A percentile compares a stretch with the other conserved stretches of the same genome.
phyloP scores from a whole-genome alignment of 768 basidiomycete species.

The Clavulina sp. region DNA sequence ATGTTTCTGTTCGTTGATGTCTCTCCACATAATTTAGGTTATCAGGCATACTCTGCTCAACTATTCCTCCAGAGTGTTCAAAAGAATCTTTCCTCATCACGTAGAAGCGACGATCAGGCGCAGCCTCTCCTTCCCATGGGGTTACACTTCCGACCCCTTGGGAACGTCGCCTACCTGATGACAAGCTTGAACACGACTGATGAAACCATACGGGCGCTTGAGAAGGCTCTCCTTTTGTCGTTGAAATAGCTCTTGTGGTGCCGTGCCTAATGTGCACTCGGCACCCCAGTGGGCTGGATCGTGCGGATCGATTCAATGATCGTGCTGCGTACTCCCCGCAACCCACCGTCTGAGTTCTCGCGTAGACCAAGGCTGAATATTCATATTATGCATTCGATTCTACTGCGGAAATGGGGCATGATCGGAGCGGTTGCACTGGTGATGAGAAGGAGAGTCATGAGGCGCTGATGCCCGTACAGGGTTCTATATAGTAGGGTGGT shows the following conservation, averaged over 20 bases:
- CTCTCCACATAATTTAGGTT: slow-evolving; percentile 20
- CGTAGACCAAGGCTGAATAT: too few species aligned
- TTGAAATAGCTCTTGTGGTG: not conserved
- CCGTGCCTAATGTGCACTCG: too few species aligned
- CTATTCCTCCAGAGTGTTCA: slow-evolving; percentile 37
- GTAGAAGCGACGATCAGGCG: slow-evolving; percentile 26
- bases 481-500: too few species aligned
- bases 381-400: too few species aligned
- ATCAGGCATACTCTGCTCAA: slow-evolving; percentile 46
- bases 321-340: too few species aligned
- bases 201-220: slow-evolving; percentile 11
- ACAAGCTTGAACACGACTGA: slow-evolving; percentile 55
- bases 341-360: too few species aligned
- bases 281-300: too few species aligned
- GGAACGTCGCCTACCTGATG: slow-evolving; percentile 88
- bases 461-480: too few species aligned
- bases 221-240: slow-evolving; percentile 2
- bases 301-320: too few species aligned
- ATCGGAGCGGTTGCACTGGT: too few species aligned
- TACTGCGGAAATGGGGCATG: too few species aligned
- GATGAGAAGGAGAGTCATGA: too few species aligned
- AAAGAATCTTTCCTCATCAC: slow-evolving; percentile 24
- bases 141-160: slow-evolving; percentile 76
- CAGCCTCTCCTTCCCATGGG: slow-evolving; percentile 23
- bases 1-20: slow-evolving; percentile 34